Base-by-base conservation (phyloP, 306 rosid genomes). In the Citrullus colocynthis region DNA sequence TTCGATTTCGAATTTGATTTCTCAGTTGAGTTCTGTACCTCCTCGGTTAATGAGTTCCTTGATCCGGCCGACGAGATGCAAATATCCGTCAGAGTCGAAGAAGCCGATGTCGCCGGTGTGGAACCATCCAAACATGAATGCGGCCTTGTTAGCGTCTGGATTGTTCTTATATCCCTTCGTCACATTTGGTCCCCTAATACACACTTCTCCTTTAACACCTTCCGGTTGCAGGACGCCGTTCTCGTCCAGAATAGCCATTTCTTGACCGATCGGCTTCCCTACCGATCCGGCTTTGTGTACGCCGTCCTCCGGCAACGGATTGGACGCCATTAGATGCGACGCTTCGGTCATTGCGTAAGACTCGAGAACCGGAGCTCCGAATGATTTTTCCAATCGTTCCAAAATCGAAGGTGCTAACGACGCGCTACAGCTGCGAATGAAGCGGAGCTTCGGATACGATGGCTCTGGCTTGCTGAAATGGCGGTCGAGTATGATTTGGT, bases 291-390 rank as follows among this genome's bases (percentile, higher is more conserved):
- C 67, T 37, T 90, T 95, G 82, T 92, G 96, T 7, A 56, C 80
- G 21, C 98, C 98, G 30, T 92, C 87, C 37, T 85, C 86, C 34
- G 96, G 97, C 42, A 95, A 78, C 44, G 96, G 98, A 74, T 90
- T 95, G 24, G 98, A 90, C 1, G 88, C 51, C 98, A 92, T 92
- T 0, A 84, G 74, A 88, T 95, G 98, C 4, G 97, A 14, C 11
- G 98, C 98, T 55, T 95, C 98, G 0, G 98, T 95, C 98, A 95
- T 95, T 1, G 98, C 98, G 67, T 95, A 95, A 0, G 98, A 90
- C 82, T 95, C 98, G 80, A 95, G 78, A 45, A 92, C 98, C 28
- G 98, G 97, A 10, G 98, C 93, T 12, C 90, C 85, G 75, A 95
- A 89, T 1, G 91, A 58, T 54, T 84, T 88, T 82, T 95, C 97